Conservation (phyloP, 768 basidiomycete species). For the Phaffia australis region DNA sequence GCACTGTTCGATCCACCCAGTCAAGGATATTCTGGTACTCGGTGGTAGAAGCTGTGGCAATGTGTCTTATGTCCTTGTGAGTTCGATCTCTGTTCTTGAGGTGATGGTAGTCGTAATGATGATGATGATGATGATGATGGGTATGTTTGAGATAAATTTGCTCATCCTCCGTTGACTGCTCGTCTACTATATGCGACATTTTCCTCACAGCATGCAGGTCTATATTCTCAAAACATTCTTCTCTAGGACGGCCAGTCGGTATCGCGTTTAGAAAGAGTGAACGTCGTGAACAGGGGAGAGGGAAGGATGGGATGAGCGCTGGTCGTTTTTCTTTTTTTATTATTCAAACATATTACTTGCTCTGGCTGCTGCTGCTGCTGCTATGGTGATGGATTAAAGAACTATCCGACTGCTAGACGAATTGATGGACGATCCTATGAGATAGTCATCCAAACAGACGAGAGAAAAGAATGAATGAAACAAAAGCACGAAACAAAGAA, state of each 20-base stretch:
- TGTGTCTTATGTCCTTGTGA: constrained; percentile 79
- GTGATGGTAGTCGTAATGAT: too few relatives aligned
- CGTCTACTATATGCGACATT: neutral
- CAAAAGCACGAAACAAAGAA: too few relatives aligned
- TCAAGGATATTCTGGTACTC: constrained; percentile 92
- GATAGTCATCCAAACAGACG: too few relatives aligned
- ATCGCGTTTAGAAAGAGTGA: constrained; percentile 9
- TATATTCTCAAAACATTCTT: constrained; percentile 94
- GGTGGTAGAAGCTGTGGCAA: constrained; percentile 61
- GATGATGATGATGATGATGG: neutral
- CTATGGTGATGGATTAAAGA: too few relatives aligned
- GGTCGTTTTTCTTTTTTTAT: too few relatives aligned
- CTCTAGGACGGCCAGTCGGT: constrained; percentile 52
- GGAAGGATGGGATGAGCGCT: too few relatives aligned
- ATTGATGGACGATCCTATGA: too few relatives aligned
- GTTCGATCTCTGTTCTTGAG: constrained; percentile 33
- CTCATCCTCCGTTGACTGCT: neutral
- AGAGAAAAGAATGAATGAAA: too few relatives aligned
- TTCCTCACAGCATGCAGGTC: constrained; percentile 58
- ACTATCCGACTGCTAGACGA: too few relatives aligned
- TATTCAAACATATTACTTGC: too few relatives aligned
- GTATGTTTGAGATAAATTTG: neutral
- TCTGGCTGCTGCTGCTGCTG: too few relatives aligned
- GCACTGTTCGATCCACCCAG: constrained; percentile 78
- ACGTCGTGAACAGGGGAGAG: too few relatives aligned